Evolutionary conservation across 208 protist genomes (phyloP), one percentile per base, ranked within the genome.

Genomic region (Naegleria fowleri): DNA sequence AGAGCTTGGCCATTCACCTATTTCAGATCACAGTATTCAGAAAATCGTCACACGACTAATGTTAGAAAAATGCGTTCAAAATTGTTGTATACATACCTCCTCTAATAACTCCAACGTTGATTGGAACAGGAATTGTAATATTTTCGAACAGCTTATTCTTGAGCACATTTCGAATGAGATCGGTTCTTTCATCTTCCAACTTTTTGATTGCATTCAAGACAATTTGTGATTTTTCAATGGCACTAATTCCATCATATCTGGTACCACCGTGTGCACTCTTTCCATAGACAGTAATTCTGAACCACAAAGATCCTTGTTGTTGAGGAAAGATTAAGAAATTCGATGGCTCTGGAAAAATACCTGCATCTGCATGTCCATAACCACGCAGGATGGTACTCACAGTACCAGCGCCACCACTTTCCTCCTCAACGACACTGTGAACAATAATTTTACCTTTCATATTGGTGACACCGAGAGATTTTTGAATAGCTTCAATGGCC

Each of bases 261-360:
- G 88, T 86, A 39, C 76, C 88, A 84, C 88, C 88, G 22, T 90
- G 88, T 36, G 88, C 88, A 41, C 19, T 11, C n/a, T 90, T 90
- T 29, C 88, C 88, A 51, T 41, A 58, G 40, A 90, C 52, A 11
- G 13, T 25, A 86, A 90, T 90, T 90, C 88, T 84, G 29, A 90
- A 90, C 88, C 88, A 90, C n/a, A 38, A 29, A 58, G 29, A 41
- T 38, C 88, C 88, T 38, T 88, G 84, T 51, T 90, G 41, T 38
- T 39, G 13, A 58, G 51, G 79, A 4, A 90, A 90, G n/a, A 90
- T 38, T 58, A 40, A 39, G 13, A 76, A n/a, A 76, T 76, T 76
- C 19, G 51, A 51, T 22, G 88, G 51, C 58, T 90, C 51, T 33
- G 41, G 41, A 7, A 90, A 15, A 29, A 90, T 51, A 38, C 13